phyloP scores from a whole-genome alignment of 257 asterid genomes.

The Petunia axillaris region DNA sequence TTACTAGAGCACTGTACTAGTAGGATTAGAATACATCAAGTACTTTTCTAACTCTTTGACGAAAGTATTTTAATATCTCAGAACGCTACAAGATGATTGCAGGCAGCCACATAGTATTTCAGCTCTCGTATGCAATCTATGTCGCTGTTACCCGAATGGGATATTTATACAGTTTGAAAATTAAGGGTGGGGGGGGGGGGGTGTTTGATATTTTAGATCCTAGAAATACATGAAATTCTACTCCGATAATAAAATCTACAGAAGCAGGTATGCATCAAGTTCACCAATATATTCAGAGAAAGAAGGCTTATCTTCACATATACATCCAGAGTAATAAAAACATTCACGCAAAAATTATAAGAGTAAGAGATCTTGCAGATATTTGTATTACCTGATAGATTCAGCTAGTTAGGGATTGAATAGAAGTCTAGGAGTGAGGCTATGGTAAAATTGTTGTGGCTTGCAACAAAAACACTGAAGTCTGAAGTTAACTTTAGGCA shows the following conservation, averaged over 20 bases:
- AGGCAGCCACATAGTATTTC: too few species aligned
- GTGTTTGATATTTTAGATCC: neutral
- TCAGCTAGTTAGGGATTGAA: neutral
- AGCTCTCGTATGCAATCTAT: neutral
- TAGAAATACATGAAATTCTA: neutral
- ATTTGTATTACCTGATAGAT: neutral
- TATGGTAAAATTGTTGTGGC: neutral
- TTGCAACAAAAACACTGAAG: neutral
- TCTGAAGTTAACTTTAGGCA: conserved; percentile 1
- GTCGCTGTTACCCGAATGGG: neutral
- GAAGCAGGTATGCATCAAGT: neutral
- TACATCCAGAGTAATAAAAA: neutral
- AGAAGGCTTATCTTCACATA: too few species aligned
- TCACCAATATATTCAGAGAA: neutral
- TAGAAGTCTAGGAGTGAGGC: neutral
- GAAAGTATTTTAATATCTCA: too few species aligned
- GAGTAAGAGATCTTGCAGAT: neutral
- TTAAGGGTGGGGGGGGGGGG: neutral
- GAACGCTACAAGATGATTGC: too few species aligned
- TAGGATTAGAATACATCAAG: too few species aligned
- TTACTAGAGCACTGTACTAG: too few species aligned
- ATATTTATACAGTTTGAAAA: neutral
- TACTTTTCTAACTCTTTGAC: too few species aligned
- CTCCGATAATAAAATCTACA: neutral
- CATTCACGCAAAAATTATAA: too few species aligned